A percentile compares a stretch with the other conserved stretches of the same genome.
phyloP scores from a whole-genome alignment of 139 green algal species.

The Trebouxia sp. region DNA sequence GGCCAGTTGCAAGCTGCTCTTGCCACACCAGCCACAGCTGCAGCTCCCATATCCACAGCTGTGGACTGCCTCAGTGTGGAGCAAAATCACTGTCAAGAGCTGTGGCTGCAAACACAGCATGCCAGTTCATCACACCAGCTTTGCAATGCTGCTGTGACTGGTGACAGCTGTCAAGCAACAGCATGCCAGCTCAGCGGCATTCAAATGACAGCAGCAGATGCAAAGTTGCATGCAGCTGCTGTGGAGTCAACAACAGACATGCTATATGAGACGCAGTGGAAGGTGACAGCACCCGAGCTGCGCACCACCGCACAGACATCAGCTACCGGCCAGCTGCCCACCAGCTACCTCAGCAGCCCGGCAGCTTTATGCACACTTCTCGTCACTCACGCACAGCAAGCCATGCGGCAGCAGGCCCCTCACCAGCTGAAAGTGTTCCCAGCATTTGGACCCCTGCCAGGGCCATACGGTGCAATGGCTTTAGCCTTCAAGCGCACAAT shows the following conservation, averaged over 20 bases:
- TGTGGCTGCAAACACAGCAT: too few species aligned
- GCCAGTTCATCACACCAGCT: neutral
- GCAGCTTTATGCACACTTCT: neutral
- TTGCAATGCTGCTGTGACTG: neutral
- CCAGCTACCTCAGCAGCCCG: neutral
- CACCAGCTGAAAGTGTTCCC: neutral
- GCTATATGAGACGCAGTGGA: constrained; percentile 17
- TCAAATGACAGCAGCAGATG: neutral
- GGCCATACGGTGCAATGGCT: neutral
- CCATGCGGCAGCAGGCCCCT: neutral
- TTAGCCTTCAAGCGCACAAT: neutral
- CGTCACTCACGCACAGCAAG: neutral
- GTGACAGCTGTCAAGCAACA: neutral
- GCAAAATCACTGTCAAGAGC: neutral
- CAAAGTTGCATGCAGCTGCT: too few species aligned
- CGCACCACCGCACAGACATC: neutral
- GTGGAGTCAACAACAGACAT: neutral
- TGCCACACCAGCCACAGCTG: neutral
- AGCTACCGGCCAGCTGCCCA: neutral
- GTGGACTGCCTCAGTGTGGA: neutral
- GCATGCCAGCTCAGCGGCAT: neutral
- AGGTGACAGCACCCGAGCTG: neutral
- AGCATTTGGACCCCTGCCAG: too few species aligned
- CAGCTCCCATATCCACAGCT: neutral
- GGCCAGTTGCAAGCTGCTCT: neutral